phyloP scores from a whole-genome alignment of 2,329 filamentous ascomycete genomes.

The Dactylonectria estremocensis region DNA sequence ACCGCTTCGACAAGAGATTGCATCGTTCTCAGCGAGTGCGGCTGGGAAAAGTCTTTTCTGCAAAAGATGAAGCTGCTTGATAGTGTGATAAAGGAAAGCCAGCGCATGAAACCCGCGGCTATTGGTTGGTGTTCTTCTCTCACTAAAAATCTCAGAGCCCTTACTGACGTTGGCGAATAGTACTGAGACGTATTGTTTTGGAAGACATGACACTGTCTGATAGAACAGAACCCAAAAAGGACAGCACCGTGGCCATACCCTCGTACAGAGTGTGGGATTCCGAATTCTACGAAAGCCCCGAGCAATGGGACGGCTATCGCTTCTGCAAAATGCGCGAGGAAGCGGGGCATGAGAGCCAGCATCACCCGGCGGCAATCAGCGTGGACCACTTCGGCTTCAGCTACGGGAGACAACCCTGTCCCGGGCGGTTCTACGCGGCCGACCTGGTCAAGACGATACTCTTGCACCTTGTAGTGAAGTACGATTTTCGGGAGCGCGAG shows the following conservation, averaged over 20 bases:
- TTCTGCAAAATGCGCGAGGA: slow-evolving; percentile 48
- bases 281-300: slow-evolving; percentile 43
- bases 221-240: slow-evolving; percentile 10
- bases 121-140: neutral
- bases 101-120: slow-evolving; percentile 16
- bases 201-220: slow-evolving; percentile 25
- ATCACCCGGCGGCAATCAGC: slow-evolving; percentile 54
- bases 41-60: slow-evolving; percentile 12
- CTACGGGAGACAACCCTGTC: slow-evolving; percentile 59
- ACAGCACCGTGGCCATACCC: neutral
- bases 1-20: slow-evolving; percentile 5
- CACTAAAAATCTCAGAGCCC: neutral
- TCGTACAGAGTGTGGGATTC: slow-evolving; percentile 40
- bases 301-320: slow-evolving; percentile 47
- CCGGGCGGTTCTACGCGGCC: slow-evolving; percentile 60
- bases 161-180: neutral
- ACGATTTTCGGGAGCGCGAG: neutral
- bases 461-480: slow-evolving; percentile 50
- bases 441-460: slow-evolving; percentile 58
- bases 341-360: slow-evolving; percentile 41
- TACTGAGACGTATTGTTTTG: slow-evolving; percentile 10
- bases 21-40: neutral
- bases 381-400: slow-evolving; percentile 56
- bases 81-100: slow-evolving; percentile 14
- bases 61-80: slow-evolving; percentile 16